Base-by-base conservation (phyloP, 2,329 filamentous ascomycete species). In the Aspergillus sp. region DNA sequence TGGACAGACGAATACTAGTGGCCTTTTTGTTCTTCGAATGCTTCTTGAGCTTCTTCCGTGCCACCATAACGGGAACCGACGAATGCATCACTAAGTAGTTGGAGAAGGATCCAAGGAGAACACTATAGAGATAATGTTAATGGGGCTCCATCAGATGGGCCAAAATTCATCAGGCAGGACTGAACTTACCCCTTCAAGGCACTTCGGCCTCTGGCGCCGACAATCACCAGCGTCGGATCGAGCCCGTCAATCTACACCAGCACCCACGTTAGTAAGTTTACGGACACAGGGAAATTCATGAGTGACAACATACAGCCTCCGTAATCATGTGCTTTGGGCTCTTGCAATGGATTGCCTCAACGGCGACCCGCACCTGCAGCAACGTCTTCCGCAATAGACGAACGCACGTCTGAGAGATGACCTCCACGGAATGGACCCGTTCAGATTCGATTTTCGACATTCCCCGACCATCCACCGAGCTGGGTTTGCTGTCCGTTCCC, bases 321-420 rank as follows among this genome's bases (percentile, higher is more conserved):
- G 92, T 96, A 64, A 99, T 92, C 80, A 98, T 84, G 74, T 97
- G 93, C 75, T 95, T 94, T 4, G 95, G 92, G 71, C 91, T 97
- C 82, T 97, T 98, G 87, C 95, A 98, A 77, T 98, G 95, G 66
- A 99, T 89, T 29, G 98, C 94, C 77, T 99, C 95, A 36, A 99
- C 89, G 54, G 96, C 92, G 52, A 97, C 90, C 59, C 92, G 87
- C 52, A 97, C 93, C 74, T 99, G 94, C 59, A 99, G 81, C 64
- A 90, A 87, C 0, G 95, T 99, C 82, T 96, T 96, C 61, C 94
- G 85, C 60, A 99, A 78, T 50, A 98, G 80, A 65, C 89, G 90
- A n/a, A 95, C 85, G 56, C 96, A 91, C 36, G 90, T 86, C 57
- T 94, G 86, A 1, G 91, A 93, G 61, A 99, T 92, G 58, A 89